Evolutionary conservation across 1,284 basidiomycete genomes (phyloP), one percentile per base, ranked within the genome.

Genomic region (Cutaneotrichosporon sp.): DNA sequence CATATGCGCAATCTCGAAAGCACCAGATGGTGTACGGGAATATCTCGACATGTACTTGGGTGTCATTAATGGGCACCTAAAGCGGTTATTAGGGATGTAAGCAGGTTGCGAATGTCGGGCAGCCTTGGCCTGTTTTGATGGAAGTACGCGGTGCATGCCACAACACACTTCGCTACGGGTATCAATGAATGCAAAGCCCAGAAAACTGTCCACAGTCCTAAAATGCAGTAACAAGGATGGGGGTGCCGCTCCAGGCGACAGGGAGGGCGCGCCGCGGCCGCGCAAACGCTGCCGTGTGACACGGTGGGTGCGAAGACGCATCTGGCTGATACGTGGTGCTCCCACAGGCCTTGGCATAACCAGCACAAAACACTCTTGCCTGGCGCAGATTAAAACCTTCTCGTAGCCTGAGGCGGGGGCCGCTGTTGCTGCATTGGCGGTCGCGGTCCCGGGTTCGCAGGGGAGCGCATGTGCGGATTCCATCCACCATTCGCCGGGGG

Each of bases 171-270:
- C 26, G 26, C 10, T 7, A 14, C 4, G 22, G 40, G 46, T 48
- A 53, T 53, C 33, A 42, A 53, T 53, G 46, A 48, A 40, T 20
- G 52, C 41, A 48, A 46, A 39, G 35, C 40, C 44, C 40, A 34
- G 43, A 41, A 43, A 22, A 39, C 35, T 20, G 30, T 23, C 20
- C 33, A 45, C 38, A 41, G 52, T 49, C 41, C 48, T 30, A 54
- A 54, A 55, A 55, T 47, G 49, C 52, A 48, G 38, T 35, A 13
- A 34, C 15, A 33, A 9, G 15, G 10, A 17, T 35, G 26, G 10
- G 26, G 26, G 26, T 7, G 26, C 26, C 26, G 26, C 26, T 30
- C 26, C 26, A 5, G 26, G 26, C 26, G 26, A 10, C 26, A 10
- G 10, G 5, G 26, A 30, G 26, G n/a, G n/a, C n/a, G 26, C 26